These are phyloP conservation scores for Yamadazyma sp. DNA, from an alignment of 805 yeast genomes.

Conservation along the genomic window DNA sequence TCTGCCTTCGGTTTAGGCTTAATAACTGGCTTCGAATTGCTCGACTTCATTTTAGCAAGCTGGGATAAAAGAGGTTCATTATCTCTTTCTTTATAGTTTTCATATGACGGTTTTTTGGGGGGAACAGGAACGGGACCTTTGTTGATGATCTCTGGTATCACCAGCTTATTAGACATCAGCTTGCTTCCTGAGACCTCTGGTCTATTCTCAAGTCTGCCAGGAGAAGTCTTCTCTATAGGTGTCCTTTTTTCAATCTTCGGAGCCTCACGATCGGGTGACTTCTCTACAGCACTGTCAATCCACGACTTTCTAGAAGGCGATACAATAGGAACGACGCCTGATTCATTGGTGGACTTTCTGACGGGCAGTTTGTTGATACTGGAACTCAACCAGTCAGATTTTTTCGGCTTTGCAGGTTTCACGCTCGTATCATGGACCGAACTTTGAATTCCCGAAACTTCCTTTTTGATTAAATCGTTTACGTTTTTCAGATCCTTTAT, in stretches of 20 bases:
- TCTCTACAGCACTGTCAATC: constrained; percentile 15
- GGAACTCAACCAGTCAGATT: constrained; percentile 15
- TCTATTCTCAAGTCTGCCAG: too few relatives aligned
- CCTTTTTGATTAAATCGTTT: too few relatives aligned
- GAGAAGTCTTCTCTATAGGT: not conserved
- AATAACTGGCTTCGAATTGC: constrained; percentile 9
- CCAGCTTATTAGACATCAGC: not conserved
- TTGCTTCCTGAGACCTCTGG: not conserved
- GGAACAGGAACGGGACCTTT: not conserved
- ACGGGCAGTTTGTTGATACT: constrained; percentile 3
- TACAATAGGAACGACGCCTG: constrained; percentile 1
- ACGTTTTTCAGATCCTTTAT: constrained; percentile 16
- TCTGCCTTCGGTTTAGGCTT: constrained; percentile 20
- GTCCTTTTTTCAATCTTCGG: too few relatives aligned
- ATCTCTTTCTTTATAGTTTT: constrained; percentile 23
- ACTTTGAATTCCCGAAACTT: not conserved
- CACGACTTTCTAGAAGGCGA: constrained; percentile 10
- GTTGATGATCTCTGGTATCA: not conserved
- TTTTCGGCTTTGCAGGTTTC: constrained; percentile 16
- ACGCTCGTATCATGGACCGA: not conserved
- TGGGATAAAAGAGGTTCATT: constrained; percentile 24
- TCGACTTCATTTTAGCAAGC: constrained; percentile 23
- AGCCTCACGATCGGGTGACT: constrained; percentile 8
- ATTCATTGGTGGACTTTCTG: not conserved
- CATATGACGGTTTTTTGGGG: constrained; percentile 12